Percentiles rank a stretch among this genome's conserved stretches.
Conservation (phyloP, 768 basidiomycete species). For the Xerocomus potaroensis region DNA sequence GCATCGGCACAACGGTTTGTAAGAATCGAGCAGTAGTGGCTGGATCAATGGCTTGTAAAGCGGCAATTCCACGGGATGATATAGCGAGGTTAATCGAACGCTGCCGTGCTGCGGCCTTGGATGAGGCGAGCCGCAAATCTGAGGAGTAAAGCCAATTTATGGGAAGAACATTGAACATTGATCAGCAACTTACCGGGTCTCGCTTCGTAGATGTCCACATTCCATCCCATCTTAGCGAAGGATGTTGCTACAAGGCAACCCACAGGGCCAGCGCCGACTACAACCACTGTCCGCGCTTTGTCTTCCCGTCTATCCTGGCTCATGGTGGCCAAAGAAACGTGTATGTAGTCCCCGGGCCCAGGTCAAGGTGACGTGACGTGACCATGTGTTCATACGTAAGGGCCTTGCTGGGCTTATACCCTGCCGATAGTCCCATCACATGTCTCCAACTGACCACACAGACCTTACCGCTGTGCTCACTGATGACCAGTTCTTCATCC, state of each 20-base stretch:
- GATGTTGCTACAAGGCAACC: constrained; percentile 88
- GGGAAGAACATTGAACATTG: constrained; percentile 12
- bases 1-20: constrained; percentile 85
- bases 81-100: constrained; percentile 97
- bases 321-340: constrained; percentile 10
- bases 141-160: constrained; percentile 12
- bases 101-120: constrained; percentile 61
- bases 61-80: constrained; percentile 88
- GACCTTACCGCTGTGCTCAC: constrained; percentile 34
- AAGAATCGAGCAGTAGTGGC: constrained; percentile 66
- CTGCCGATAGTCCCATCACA: not conserved
- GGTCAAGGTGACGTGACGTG: not conserved
- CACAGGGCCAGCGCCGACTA: constrained; percentile 90
- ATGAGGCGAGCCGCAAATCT: constrained; percentile 75
- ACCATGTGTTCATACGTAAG: not conserved
- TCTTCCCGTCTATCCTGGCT: constrained; percentile 2
- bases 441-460: constrained; percentile 12
- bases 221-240: constrained; percentile 84
- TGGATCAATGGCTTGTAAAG: constrained; percentile 76
- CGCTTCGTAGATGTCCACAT: constrained; percentile 73
- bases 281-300: constrained; percentile 44
- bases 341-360: too few species aligned
- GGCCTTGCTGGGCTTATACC: not conserved
- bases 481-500: constrained; percentile 52
- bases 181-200: constrained; percentile 55